These are phyloP conservation scores for Saposhnikovia divaricata DNA, from an alignment of 129 eudicot genomes.

Conservation along the genomic window DNA sequence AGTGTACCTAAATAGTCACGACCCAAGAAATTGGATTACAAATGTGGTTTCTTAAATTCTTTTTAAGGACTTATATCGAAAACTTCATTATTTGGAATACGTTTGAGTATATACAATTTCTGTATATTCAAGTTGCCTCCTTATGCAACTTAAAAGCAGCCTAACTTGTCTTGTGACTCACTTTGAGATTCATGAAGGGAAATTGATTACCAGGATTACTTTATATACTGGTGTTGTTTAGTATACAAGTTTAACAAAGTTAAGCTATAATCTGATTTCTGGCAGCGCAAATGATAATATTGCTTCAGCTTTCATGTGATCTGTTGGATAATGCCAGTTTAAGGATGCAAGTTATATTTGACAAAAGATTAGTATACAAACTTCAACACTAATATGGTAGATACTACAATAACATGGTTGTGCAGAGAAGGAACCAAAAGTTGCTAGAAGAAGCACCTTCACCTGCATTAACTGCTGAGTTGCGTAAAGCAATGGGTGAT, in stretches of 20 bases:
- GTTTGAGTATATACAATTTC: not conserved
- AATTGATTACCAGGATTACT: not conserved
- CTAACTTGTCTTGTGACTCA: not conserved
- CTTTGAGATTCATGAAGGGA: not conserved
- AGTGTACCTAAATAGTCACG: not conserved
- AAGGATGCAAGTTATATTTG: not conserved
- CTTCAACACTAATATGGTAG: not conserved
- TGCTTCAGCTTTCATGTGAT: not conserved
- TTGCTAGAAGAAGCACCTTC: slow-evolving; percentile 99
- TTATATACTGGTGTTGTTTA: not conserved
- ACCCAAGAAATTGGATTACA: not conserved
- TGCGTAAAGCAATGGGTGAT: slow-evolving; percentile 99
- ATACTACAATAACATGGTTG: slow-evolving; percentile 10
- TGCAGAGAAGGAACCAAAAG: slow-evolving; percentile 98
- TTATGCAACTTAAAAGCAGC: not conserved
- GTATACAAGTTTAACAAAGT: not conserved
- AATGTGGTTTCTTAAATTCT: not conserved
- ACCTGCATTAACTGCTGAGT: slow-evolving; percentile 92
- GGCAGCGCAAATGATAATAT: not conserved
- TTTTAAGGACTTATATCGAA: not conserved
- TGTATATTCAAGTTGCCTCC: not conserved
- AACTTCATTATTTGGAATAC: not conserved
- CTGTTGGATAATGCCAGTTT: not conserved
- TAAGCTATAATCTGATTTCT: not conserved
- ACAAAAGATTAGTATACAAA: not conserved